Evolutionary conservation across 192 early-diverging fungal species (phyloP).

Genomic region (Coemansia sp.): DNA sequence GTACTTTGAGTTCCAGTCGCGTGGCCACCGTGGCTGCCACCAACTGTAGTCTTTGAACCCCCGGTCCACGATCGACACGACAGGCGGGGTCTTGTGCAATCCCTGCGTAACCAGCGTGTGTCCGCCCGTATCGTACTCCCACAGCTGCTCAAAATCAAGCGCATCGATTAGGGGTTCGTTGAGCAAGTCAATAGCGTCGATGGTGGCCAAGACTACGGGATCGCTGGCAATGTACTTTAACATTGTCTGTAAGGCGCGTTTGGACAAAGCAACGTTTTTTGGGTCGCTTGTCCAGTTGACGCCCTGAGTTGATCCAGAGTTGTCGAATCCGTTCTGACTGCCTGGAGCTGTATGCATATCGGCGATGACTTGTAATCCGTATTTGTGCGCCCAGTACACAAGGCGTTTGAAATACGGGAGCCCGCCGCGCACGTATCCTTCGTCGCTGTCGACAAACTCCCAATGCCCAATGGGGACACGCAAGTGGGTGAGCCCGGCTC

Average conservation of each 20-base stretch:
- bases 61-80: slow-evolving; percentile 46
- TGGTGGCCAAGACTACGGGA: slow-evolving; percentile 34
- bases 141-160: slow-evolving; percentile 48
- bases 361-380: slow-evolving; percentile 56
- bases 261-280: slow-evolving; percentile 55
- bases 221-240: slow-evolving; percentile 57
- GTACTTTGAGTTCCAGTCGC: slow-evolving; percentile 50
- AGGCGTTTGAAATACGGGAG: slow-evolving; percentile 51
- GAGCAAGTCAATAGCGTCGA: slow-evolving; percentile 46
- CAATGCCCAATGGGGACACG: slow-evolving; percentile 65
- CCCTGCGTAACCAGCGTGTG: slow-evolving; percentile 34
- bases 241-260: slow-evolving; percentile 56
- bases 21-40: slow-evolving; percentile 52
- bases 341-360: slow-evolving; percentile 63
- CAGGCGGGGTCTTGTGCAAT: slow-evolving; percentile 32
- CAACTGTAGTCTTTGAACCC: slow-evolving; percentile 52
- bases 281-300: slow-evolving; percentile 56
- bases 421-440: slow-evolving; percentile 54
- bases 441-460: slow-evolving; percentile 58
- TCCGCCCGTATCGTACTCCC: slow-evolving; percentile 53
- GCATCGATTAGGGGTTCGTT: slow-evolving; percentile 50
- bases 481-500: slow-evolving; percentile 54
- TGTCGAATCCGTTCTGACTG: slow-evolving; percentile 63
- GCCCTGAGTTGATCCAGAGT: slow-evolving; percentile 50
- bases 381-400: slow-evolving; percentile 57